These are phyloP conservation scores for Beauveria rudraprayagi DNA, from an alignment of 2,329 filamentous ascomycete species.

Conservation along the genomic window DNA sequence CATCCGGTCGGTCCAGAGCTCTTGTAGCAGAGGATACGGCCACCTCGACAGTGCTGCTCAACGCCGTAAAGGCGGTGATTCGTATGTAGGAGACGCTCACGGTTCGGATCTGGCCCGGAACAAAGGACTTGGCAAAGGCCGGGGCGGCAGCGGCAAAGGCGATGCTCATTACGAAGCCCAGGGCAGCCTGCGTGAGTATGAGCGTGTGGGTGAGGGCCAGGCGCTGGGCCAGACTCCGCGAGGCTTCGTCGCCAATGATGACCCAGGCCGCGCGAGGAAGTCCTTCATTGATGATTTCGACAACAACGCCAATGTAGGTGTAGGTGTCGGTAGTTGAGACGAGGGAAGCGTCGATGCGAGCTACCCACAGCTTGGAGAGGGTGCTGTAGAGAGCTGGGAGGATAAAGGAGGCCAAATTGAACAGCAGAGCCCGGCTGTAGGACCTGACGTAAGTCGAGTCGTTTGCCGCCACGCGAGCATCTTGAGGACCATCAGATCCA, in stretches of 20 bases:
- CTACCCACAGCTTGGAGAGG: constrained; percentile 63
- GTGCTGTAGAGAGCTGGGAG: constrained; percentile 61
- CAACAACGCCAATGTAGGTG: constrained; percentile 60
- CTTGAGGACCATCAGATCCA: not conserved
- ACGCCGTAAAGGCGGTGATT: constrained; percentile 53
- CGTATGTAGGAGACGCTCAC: constrained; percentile 56
- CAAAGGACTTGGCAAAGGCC: constrained; percentile 52
- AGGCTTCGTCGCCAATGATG: constrained; percentile 57
- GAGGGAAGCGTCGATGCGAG: constrained; percentile 50
- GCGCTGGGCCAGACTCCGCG: constrained; percentile 40
- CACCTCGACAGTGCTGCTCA: constrained; percentile 55
- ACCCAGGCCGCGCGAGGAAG: constrained; percentile 61
- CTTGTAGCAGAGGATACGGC: constrained; percentile 54
- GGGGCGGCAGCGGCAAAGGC: constrained; percentile 46
- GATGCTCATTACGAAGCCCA: constrained; percentile 53
- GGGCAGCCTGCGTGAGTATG: constrained; percentile 48
- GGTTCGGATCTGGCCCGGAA: constrained; percentile 49
- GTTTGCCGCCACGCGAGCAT: no score
- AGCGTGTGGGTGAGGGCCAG: constrained; percentile 55
- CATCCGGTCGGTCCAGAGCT: constrained; percentile 60
- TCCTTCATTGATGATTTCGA: constrained; percentile 65
- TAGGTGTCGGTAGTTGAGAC: constrained; percentile 39
- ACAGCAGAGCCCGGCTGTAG: constrained; percentile 43
- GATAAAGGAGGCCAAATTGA: constrained; percentile 55
- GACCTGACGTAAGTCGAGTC: constrained; percentile 14